These are phyloP conservation scores for Aegilops tauschii DNA, from an alignment of 176 grass and related monocot species.

Conservation along the genomic window DNA sequence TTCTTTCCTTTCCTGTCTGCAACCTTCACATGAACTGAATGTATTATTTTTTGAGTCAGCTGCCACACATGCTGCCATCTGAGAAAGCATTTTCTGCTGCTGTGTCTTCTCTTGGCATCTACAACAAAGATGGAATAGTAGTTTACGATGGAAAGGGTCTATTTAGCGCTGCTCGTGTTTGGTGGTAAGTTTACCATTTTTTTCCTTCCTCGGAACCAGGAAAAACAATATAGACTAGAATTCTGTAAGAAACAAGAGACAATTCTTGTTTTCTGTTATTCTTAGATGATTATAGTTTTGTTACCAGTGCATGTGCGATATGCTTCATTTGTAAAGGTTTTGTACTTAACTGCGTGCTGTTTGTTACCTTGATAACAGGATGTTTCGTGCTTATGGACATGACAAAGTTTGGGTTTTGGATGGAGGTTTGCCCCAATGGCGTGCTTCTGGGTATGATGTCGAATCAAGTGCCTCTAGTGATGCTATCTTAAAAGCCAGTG, in stretches of 20 bases:
- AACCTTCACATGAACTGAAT: not conserved
- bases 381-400: constrained; percentile 96
- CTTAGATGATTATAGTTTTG: not conserved
- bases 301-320: constrained; percentile 7
- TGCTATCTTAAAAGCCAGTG: constrained; percentile 84
- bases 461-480: constrained; percentile 94
- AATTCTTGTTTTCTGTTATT: not conserved
- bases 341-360: not conserved
- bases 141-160: constrained; percentile 98
- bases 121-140: constrained; percentile 91
- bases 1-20: not conserved
- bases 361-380: constrained; percentile 53
- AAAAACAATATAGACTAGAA: not conserved
- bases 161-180: constrained; percentile 96
- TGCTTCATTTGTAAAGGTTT: constrained; percentile 7
- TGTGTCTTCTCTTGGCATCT: constrained; percentile 88
- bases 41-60: constrained; percentile 46
- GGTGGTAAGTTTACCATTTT: constrained; percentile 66
- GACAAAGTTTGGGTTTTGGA: constrained; percentile 92
- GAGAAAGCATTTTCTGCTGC: constrained; percentile 96
- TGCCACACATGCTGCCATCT: constrained; percentile 95
- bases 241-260: not conserved
- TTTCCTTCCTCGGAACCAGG: not conserved
- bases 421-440: constrained; percentile 91
- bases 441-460: constrained; percentile 86